Conservation (phyloP, 352 stramenopile genomes). For the Globisporangium radiosum region DNA sequence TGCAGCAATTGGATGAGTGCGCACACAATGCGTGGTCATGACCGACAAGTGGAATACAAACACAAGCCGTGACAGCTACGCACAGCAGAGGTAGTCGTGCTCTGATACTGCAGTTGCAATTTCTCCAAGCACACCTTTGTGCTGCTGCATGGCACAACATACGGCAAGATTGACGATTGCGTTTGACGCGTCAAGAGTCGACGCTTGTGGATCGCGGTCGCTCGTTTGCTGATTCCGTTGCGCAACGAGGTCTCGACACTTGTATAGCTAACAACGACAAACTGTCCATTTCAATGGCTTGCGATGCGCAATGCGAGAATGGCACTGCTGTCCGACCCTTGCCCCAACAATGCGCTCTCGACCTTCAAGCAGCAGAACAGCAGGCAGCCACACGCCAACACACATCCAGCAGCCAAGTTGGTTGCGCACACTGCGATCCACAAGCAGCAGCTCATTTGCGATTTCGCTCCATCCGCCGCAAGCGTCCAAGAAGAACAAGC, state of each 20-base stretch:
- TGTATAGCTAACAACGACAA: no score
- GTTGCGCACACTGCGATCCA: not conserved
- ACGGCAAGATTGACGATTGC: not conserved
- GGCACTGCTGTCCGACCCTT: not conserved
- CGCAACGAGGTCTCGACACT: no score
- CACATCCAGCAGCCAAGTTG: not conserved
- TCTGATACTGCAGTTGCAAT: no score
- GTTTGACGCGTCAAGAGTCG: no score
- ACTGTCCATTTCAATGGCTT: no score
- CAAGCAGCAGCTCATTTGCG: constrained; percentile 19
- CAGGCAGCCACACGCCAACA: not conserved
- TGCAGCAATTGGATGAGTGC: not conserved
- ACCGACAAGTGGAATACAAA: no score
- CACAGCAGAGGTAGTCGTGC: no score
- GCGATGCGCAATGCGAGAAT: not conserved
- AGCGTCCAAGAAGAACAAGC: constrained; percentile 13
- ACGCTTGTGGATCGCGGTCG: not conserved
- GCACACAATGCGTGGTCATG: not conserved
- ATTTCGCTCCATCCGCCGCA: constrained; percentile 26
- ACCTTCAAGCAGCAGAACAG: no score
- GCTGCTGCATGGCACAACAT: not conserved
- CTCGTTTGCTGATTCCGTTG: not conserved
- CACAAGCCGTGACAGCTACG: no score
- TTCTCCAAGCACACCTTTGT: no score
- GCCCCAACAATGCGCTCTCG: no score